Percentiles rank a stretch among this genome's conserved stretches.
Evolutionary conservation across 208 protist species (phyloP).

Genomic region (Trichomonas vaginalis): DNA sequence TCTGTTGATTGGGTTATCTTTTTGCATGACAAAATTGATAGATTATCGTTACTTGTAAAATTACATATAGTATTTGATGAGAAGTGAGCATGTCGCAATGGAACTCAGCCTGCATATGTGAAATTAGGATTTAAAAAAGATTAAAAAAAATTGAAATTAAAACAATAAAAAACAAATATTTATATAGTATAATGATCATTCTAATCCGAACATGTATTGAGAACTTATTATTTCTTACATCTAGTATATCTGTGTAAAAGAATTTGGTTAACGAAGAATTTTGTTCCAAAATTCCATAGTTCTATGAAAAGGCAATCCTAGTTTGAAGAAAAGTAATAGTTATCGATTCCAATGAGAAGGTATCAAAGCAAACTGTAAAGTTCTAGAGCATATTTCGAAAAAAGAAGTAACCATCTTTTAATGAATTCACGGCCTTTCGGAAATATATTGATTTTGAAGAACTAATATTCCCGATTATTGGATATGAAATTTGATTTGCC

Average conservation of each 20-base stretch:
- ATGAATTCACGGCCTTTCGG: background rate
- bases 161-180: background rate
- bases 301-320: background rate
- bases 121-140: too few relatives aligned
- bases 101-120: too few relatives aligned
- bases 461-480: too few relatives aligned
- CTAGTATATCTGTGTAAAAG: background rate
- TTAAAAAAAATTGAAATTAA: background rate
- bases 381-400: background rate
- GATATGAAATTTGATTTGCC: background rate
- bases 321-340: background rate
- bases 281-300: too few relatives aligned
- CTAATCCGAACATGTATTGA: background rate
- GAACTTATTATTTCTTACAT: background rate
- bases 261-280: too few relatives aligned
- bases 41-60: too few relatives aligned
- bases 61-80: too few relatives aligned
- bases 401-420: background rate
- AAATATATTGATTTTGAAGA: too few relatives aligned
- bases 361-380: background rate
- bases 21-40: too few relatives aligned
- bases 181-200: background rate
- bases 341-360: background rate
- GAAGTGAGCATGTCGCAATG: too few relatives aligned
- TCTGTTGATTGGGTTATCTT: too few relatives aligned